Evolutionary conservation across 306 rosid genomes (phyloP), one percentile per base, ranked within the genome.

Genomic region (Clitoria ternatea): DNA sequence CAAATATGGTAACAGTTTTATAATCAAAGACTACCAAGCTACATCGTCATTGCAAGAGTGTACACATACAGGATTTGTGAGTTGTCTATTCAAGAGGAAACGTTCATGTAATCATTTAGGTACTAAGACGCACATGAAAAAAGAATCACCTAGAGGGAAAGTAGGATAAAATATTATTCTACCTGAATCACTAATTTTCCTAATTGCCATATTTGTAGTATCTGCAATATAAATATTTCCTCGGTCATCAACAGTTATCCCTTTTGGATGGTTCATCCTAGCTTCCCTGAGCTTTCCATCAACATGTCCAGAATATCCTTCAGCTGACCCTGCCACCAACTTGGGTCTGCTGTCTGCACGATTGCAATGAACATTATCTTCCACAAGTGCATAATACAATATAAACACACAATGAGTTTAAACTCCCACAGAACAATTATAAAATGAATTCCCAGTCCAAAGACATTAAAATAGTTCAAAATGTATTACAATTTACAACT

Each of bases 101-200:
- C 53, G 11, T 33, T 2, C 0, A 44, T 10, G 19, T 15, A 15
- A 55, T 30, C 37, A 70, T 42, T 19, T 61, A 52, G 37, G 61
- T 3, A 11, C 37, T 29, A 65, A 7, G 66, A 23, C 14, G 47
- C 36, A 75, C 17, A 2, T 19, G 63, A 40, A 15, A 50, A 48
- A 47, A 26, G 1, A 48, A 26, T 20, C 13, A 39, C 49, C 36
- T 4, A 27, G 19, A 49, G 68, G 18, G 35, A 19, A 62, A 48
- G 33, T 7, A 45, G 3, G 52, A 40, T 15, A 14, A 72, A 61
- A 35, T 9, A 42, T 39, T 62, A 24, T 23, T 35, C 60, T 80
- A 89, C 98, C 96, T 57, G 95, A 77, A 83, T 89, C 96, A 30
- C 95, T 87, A 43, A 92, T 88, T 85, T 92, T 92, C 89, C 98